A percentile compares a stretch with the other conserved stretches of the same genome.
Evolutionary conservation across 768 basidiomycete genomes (phyloP).

Genomic region (Lactarius psammicola): DNA sequence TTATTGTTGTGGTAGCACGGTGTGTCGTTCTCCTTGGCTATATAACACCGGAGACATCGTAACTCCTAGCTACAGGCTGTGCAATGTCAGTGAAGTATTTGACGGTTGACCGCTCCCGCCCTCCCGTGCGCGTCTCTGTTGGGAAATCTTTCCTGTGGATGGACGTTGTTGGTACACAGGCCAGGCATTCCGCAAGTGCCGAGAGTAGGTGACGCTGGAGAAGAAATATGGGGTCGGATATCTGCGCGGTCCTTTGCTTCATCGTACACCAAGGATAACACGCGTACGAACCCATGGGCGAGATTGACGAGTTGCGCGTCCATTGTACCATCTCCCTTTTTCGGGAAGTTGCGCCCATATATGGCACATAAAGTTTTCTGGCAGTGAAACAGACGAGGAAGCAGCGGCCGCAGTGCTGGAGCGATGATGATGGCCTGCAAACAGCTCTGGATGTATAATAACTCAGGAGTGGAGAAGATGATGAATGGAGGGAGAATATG

Average conservation of each 20-base stretch:
- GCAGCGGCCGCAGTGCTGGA: constrained; percentile 59
- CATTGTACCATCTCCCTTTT: constrained; percentile 37
- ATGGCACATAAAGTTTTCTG: constrained; percentile 52
- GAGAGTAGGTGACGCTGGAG: constrained; percentile 57
- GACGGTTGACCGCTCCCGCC: constrained; percentile 14
- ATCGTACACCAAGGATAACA: constrained; percentile 41
- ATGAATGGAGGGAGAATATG: constrained; percentile 66
- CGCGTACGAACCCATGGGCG: constrained; percentile 69
- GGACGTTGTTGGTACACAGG: constrained; percentile 12
- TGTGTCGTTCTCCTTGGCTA: too few species aligned
- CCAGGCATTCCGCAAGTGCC: constrained; percentile 37
- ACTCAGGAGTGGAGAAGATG: constrained; percentile 50
- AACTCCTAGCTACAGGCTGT: too few species aligned
- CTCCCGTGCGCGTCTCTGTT: constrained; percentile 20
- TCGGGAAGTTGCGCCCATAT: constrained; percentile 65
- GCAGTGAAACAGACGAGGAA: constrained; percentile 35
- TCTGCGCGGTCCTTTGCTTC: constrained; percentile 61
- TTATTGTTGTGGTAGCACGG: too few species aligned
- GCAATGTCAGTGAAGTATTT: too few species aligned
- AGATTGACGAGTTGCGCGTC: constrained; percentile 63
- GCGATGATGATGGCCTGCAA: constrained; percentile 68
- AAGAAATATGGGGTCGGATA: constrained; percentile 62
- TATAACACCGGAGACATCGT: too few species aligned
- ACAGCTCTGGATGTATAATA: constrained; percentile 63
- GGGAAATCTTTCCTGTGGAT: constrained; percentile 20